Conservation (phyloP, 225 moss, liverwort and hornwort genomes). For the Bryum argenteum region DNA sequence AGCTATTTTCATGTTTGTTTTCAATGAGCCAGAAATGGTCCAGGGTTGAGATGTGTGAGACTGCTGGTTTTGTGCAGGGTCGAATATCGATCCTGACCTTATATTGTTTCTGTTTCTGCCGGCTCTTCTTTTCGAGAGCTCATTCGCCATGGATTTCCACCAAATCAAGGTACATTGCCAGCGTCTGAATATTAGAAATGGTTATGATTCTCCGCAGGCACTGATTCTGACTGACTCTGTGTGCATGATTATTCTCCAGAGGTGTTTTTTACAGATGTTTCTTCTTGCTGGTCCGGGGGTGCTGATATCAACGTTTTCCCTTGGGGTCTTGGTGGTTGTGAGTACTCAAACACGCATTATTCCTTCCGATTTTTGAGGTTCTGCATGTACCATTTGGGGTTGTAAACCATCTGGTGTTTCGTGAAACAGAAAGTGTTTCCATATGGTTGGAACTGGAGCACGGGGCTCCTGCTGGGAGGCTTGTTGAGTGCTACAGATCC, state of each 20-base stretch:
- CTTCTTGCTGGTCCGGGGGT: constrained; percentile 95
- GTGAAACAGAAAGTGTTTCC: constrained; percentile 75
- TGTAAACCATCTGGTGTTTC: background rate
- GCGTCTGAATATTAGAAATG: constrained; percentile 5
- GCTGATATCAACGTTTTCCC: constrained; percentile 78
- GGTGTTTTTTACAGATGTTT: constrained; percentile 82
- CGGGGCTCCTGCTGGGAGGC: constrained; percentile 85
- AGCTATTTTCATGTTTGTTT: too few species aligned
- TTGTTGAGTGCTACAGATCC: constrained; percentile 98
- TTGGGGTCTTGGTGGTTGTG: constrained; percentile 69
- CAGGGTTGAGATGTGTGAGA: background rate
- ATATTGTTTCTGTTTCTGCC: constrained; percentile 94
- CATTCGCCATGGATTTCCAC: constrained; percentile 91
- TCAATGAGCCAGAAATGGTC: too few species aligned
- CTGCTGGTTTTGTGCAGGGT: constrained; percentile 57
- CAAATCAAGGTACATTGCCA: constrained; percentile 73
- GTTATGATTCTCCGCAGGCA: background rate
- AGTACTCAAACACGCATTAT: constrained; percentile 29
- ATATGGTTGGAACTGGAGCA: constrained; percentile 94
- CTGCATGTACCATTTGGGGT: background rate
- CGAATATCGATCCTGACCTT: constrained; percentile 73
- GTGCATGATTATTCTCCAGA: constrained; percentile 42
- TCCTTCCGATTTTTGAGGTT: background rate
- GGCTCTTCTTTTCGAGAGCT: constrained; percentile 98
- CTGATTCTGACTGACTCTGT: constrained; percentile 12